Base-by-base conservation (phyloP, 805 yeast species). In the Hemisphaericaspora nanyangensis region DNA sequence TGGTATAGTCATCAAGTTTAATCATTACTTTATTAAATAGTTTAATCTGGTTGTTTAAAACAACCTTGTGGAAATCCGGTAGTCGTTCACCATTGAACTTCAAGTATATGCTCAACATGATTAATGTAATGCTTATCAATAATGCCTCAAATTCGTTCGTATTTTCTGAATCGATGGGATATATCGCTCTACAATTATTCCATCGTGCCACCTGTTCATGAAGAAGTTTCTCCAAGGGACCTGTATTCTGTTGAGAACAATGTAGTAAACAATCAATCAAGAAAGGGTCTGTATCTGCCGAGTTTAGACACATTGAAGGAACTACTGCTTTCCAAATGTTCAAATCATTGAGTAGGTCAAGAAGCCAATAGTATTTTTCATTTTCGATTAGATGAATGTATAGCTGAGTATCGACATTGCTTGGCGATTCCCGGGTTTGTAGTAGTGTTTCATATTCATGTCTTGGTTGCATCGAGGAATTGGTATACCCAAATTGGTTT, bases 321-420 rank as follows among this genome's bases (percentile, higher is more conserved):
- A 68, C 48, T 10, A 60, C 43, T 17, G 56, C 48, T 42, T 63
- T 64, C 72, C 72, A 68, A 12, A 66, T 47, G 31, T 49, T 43
- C 24, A 63, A 41, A n/a, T 62, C 71, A 35, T 68, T 68, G 41
- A 65, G 65, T 19, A 68, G 43, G 46, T 68, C 74, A 16, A 68
- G 48, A 7, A 68, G 32, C 70, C 71, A 65, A 45, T 57, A 59
- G 38, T 62, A 65, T 33, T 55, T 55, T 37, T 65, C 65, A n/a
- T 45, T 42, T 25, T 61, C 63, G n/a, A 65, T 43, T 29, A 63
- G 39, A 13, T 44, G 38, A 10, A 61, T 51, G 28, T 55, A 57
- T 13, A 31, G 30, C 7, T 48, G 45, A 2, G 50, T 47, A 29
- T 54, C 55, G 7, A 51, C 31, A n/a, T 48, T 46, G 13, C 31